Conservation (phyloP, 805 yeast genomes). For the Starmerella cellae region DNA sequence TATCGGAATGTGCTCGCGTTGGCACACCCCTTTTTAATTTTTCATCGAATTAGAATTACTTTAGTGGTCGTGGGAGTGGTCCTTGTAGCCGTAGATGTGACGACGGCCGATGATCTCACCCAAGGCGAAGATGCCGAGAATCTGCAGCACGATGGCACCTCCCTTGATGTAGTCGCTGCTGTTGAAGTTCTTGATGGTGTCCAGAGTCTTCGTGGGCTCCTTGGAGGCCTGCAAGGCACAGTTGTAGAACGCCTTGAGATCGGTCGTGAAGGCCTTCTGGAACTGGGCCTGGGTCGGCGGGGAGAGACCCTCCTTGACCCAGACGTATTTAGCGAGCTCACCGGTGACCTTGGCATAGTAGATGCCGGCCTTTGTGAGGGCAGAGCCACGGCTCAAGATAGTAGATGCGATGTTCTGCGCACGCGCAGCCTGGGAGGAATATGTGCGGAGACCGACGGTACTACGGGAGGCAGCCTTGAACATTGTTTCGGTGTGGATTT, state of each 20-base stretch:
- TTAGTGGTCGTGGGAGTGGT: constrained; percentile 12
- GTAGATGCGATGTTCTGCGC: constrained; percentile 22
- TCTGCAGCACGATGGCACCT: constrained; percentile 67
- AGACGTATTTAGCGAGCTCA: constrained; percentile 62
- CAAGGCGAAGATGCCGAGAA: constrained; percentile 78
- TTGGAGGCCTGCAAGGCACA: constrained; percentile 11
- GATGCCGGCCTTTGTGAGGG: constrained; percentile 41
- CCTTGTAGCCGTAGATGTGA: constrained; percentile 67
- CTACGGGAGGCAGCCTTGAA: constrained; percentile 17
- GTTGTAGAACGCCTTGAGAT: constrained; percentile 29
- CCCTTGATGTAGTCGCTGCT: constrained; percentile 50
- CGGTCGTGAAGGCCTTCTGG: constrained; percentile 51
- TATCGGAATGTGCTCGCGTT: too few species aligned
- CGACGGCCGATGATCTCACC: constrained; percentile 98
- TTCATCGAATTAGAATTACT: too few species aligned
- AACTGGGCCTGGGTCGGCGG: constrained; percentile 75
- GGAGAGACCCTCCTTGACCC: constrained; percentile 81
- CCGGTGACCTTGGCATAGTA: constrained; percentile 66
- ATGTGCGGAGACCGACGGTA: constrained; percentile 25
- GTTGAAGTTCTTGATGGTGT: constrained; percentile 36
- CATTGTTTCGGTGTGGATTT: constrained; percentile 12
- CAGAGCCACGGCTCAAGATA: constrained; percentile 30
- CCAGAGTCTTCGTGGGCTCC: constrained; percentile 48
- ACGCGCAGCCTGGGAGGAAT: constrained; percentile 17
- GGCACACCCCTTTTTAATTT: too few species aligned